Evolutionary conservation across 768 basidiomycete genomes (phyloP), one percentile per base, ranked within the genome.

Genomic region (Termitomyces sp.): DNA sequence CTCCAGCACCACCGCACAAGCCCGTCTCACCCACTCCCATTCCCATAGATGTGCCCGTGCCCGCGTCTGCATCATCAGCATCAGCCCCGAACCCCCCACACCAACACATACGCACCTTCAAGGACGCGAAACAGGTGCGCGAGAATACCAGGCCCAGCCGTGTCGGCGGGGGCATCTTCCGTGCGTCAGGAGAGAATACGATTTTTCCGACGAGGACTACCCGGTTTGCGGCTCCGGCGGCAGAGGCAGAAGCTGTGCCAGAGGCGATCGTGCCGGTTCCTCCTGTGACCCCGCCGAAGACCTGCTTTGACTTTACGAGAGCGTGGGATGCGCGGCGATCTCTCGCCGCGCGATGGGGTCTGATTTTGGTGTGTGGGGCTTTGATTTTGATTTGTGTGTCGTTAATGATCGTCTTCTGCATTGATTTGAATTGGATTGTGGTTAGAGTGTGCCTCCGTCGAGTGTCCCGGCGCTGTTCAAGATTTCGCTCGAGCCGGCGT

Each of bases 81-180:
- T 46, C 63, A 6, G 41, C 56, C 55, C 33, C 69, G 27, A 69
- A 72, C 49, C 62, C 57, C 47, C 61, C 62, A 37, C 62, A 61
- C 54, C 67, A 27, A 27, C 27, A 27, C 27, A 12, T 61, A n/a
- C 63, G 59, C 6, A 78, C 82, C 2, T 89, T 88, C 70, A 71
- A 76, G 60, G 81, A 86, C 30, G 86, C 81, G 6, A 88, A 86
- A 65, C 75, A 80, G 55, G 76, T 75, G 0, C 81, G 88, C 30
- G 80, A 84, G 15, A 75, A 55, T 46, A 71, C 70, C 13, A 79
- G 75, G 56, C 72, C 64, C 18, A 76, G 73, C 56, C 76, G 76
- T 42, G 80, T 84, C 3, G 84, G 87, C 0, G 90, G 89, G 8
- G 90, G 89, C 0, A 87, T 93, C 53, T 89, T 93, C 72, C 81